phyloP scores from a whole-genome alignment of 805 yeast genomes.

The Saturnispora ahearnii region DNA sequence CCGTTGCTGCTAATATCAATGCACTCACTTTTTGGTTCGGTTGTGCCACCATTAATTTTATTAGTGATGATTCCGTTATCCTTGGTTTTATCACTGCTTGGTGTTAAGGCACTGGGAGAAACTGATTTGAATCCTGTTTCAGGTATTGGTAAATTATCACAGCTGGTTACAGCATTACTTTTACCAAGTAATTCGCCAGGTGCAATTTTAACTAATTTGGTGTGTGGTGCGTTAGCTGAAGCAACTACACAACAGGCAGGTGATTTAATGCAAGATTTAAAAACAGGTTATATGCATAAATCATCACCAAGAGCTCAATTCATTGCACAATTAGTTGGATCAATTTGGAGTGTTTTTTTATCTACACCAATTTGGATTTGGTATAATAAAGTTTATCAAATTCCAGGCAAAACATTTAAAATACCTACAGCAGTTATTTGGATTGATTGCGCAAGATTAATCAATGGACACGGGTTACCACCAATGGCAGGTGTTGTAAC shows the following conservation, averaged over 20 bases:
- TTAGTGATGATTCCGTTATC: conserved; percentile 66
- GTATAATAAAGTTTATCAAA: conserved; percentile 73
- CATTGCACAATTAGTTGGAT: conserved; percentile 81
- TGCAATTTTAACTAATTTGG: conserved; percentile 71
- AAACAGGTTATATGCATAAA: conserved; percentile 85
- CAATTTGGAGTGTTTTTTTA: conserved; percentile 70
- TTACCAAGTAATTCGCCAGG: conserved; percentile 72
- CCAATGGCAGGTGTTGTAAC: conserved; percentile 59
- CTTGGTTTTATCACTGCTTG: conserved; percentile 68
- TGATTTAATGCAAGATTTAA: conserved; percentile 93
- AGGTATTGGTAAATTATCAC: conserved; percentile 93
- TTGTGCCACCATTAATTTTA: conserved; percentile 65
- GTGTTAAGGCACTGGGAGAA: conserved; percentile 92
- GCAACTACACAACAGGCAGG: conserved; percentile 99
- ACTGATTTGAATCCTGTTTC: conserved; percentile 95
- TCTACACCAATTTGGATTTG: conserved; percentile 76
- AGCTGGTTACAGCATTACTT: conserved; percentile 73
- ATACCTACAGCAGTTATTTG: conserved; percentile 94
- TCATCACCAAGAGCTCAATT: conserved; percentile 93
- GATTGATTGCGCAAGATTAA: conserved; percentile 92
- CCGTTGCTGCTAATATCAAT: conserved; percentile 59
- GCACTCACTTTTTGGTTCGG: conserved; percentile 55
- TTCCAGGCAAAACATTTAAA: conserved; percentile 74
- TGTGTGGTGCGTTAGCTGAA: conserved; percentile 96
- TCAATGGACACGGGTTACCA: conserved; percentile 86